phyloP scores from a whole-genome alignment of 345 rosid genomes.

The Pistacia integerrima region DNA sequence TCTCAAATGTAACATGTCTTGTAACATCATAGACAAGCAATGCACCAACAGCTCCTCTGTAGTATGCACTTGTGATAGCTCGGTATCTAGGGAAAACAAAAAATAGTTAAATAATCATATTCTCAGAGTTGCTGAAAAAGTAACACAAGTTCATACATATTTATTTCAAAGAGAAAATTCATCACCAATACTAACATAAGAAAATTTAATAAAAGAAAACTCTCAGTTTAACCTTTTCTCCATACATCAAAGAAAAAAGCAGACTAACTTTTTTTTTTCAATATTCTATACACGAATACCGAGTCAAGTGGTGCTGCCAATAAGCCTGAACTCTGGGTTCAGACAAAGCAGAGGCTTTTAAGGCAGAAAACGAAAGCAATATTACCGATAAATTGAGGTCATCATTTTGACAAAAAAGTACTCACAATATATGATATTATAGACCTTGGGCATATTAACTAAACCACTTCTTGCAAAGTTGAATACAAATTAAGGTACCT shows the following conservation, averaged over 20 bases:
- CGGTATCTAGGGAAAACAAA: constrained; percentile 55
- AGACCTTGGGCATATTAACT: neutral
- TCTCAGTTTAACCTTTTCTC: neutral
- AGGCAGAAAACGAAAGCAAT: neutral
- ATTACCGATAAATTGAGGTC: neutral
- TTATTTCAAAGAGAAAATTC: neutral
- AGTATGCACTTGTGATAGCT: constrained; percentile 92
- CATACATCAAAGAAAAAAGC: neutral
- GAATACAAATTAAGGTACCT: neutral
- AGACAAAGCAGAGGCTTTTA: constrained; percentile 3
- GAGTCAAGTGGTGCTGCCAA: neutral
- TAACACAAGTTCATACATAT: neutral
- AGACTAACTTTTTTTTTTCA: neutral
- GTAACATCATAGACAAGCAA: constrained; percentile 87
- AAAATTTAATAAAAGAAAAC: neutral
- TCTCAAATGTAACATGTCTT: constrained; percentile 79
- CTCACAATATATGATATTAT: neutral
- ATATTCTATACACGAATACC: neutral
- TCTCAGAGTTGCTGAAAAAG: neutral
- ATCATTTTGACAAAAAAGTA: neutral
- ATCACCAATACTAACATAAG: neutral
- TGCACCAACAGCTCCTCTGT: constrained; percentile 89
- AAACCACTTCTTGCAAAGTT: neutral
- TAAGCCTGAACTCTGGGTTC: neutral
- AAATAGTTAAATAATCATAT: constrained; percentile 9